phyloP scores from a whole-genome alignment of 2,329 filamentous ascomycete species.

The Eurotiales sp. region DNA sequence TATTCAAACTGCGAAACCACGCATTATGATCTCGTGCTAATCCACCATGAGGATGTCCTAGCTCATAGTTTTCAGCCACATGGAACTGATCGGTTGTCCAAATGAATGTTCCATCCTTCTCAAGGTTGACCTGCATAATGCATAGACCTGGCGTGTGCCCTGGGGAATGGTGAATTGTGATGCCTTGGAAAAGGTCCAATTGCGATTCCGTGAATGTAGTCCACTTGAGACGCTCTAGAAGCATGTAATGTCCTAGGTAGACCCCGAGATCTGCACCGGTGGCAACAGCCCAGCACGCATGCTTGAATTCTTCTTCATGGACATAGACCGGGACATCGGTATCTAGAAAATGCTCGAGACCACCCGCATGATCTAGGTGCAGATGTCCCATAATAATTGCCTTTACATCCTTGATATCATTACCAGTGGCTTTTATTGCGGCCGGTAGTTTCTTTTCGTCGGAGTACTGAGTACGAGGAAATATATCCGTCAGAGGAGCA shows the following conservation, averaged over 20 bases:
- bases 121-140: conserved; percentile 36
- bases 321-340: conserved; percentile 45
- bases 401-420: conserved; percentile 47
- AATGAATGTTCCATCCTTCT: conserved; percentile 36
- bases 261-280: conserved; percentile 40
- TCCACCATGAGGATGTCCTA: conserved; percentile 33
- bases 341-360: conserved; percentile 43
- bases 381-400: conserved; percentile 46
- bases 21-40: conserved; percentile 35
- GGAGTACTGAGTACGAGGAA: background rate
- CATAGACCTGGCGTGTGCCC: conserved; percentile 36
- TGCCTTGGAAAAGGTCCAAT: conserved; percentile 39
- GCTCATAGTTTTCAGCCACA: conserved; percentile 37
- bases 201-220: conserved; percentile 39
- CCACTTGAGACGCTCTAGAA: conserved; percentile 24
- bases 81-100: conserved; percentile 42
- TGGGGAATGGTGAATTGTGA: conserved; percentile 34
- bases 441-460: conserved; percentile 12
- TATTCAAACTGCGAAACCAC: conserved; percentile 33
- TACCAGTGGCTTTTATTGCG: conserved; percentile 35
- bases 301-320: conserved; percentile 46
- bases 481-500: background rate
- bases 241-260: conserved; percentile 25
- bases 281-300: conserved; percentile 44
- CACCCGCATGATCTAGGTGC: conserved; percentile 48